Conservation (phyloP, 192 early-diverging fungal species). For the Thamnidium elegans region DNA sequence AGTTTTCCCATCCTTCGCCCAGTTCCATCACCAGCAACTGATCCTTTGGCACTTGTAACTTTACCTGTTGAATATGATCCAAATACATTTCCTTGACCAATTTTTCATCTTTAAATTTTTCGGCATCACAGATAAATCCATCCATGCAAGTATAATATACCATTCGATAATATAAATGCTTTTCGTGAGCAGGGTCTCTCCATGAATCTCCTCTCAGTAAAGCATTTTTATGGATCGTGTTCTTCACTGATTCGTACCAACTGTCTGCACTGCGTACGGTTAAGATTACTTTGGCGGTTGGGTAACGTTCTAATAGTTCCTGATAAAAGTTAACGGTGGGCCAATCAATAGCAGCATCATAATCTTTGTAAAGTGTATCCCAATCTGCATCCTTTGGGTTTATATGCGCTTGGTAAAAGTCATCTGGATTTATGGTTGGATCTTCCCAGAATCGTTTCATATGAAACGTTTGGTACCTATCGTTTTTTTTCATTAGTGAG, state of each 20-base stretch:
- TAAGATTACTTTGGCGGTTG: constrained; percentile 24
- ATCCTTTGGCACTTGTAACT: too few relatives aligned
- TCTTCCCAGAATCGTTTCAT: constrained; percentile 16
- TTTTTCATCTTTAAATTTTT: too few relatives aligned
- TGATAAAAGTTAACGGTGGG: constrained; percentile 18
- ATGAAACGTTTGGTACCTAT: constrained; percentile 20
- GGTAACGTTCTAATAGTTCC: constrained; percentile 20
- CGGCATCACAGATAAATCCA: too few relatives aligned
- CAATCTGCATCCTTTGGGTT: constrained; percentile 14
- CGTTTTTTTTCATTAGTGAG: neutral
- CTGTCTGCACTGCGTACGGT: constrained; percentile 17
- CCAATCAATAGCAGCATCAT: constrained; percentile 21
- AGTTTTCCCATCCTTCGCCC: too few relatives aligned
- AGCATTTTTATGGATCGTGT: too few relatives aligned
- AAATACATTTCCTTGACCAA: too few relatives aligned
- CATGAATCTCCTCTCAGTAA: too few relatives aligned
- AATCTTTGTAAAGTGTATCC: constrained; percentile 12
- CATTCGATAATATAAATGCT: too few relatives aligned
- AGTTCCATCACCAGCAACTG: too few relatives aligned
- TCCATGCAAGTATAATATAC: too few relatives aligned
- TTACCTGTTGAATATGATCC: too few relatives aligned
- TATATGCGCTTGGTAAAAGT: neutral
- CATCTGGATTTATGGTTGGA: neutral
- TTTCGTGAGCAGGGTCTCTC: too few relatives aligned
- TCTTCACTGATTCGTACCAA: constrained; percentile 21